Conservation (phyloP, 768 basidiomycete species). For the Kwoniella newhampshirensis region DNA sequence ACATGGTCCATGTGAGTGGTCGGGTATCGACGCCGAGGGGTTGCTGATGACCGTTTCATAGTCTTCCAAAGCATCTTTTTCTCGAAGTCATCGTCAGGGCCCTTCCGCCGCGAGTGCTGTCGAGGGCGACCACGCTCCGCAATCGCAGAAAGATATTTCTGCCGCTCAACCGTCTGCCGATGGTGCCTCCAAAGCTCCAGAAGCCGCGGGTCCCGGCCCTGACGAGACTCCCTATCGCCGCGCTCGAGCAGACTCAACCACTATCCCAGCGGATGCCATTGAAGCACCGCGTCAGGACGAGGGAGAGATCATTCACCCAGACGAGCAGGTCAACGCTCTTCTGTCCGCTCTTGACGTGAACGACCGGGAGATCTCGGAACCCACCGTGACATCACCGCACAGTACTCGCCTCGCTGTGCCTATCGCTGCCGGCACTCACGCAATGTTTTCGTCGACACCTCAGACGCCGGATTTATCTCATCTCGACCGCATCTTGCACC, state of each 20-base stretch:
- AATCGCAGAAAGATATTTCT: neutral
- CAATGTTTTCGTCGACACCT: neutral
- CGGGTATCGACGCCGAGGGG: neutral
- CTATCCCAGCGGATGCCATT: slow-evolving; percentile 18
- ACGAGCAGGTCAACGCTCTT: slow-evolving; percentile 16
- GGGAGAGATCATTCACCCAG: neutral
- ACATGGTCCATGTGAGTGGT: slow-evolving; percentile 35
- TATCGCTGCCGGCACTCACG: no score
- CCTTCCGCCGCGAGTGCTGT: slow-evolving; percentile 10
- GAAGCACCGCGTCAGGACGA: neutral
- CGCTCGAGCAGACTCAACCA: slow-evolving; percentile 29
- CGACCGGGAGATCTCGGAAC: neutral
- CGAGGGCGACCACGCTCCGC: slow-evolving; percentile 3
- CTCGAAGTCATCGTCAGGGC: slow-evolving; percentile 27
- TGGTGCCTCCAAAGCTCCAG: slow-evolving; percentile 3
- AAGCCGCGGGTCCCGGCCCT: neutral
- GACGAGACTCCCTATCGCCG: slow-evolving; percentile 26
- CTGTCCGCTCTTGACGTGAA: slow-evolving; percentile 18
- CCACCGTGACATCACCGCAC: no score
- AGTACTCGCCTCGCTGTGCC: no score
- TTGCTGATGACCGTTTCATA: slow-evolving; percentile 6
- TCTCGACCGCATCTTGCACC: neutral
- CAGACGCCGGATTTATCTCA: slow-evolving; percentile 14
- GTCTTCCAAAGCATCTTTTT: slow-evolving; percentile 24
- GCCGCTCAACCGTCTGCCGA: neutral